Base-by-base conservation (phyloP, 2,329 filamentous ascomycete species). In the Rhinocladiella mackenziei region DNA sequence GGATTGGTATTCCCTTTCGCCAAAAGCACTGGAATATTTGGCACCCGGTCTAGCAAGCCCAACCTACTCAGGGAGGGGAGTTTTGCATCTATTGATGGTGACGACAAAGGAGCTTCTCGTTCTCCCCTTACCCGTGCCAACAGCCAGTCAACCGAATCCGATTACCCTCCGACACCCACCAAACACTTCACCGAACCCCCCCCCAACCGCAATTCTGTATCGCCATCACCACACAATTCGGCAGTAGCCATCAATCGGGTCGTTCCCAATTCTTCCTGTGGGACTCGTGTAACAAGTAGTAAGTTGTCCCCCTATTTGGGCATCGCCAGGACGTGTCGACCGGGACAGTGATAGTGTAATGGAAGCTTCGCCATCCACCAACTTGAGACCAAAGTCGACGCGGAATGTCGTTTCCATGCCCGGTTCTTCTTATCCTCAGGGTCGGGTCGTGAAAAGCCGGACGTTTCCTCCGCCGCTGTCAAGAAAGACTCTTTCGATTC, bases 151-250 rank as follows among this genome's bases (percentile, higher is more conserved):
- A 71, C 68, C 13, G 86, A 89, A 45, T 74, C 69, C 28, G 89
- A 95, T 37, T 72, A 91, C 45, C 89, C 91, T n/a, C 89, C 91
- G 1, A 98, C 92, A 1, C 92, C 92, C 1, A 97, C 92, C 0
- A 97, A 95, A 65, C 80, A 50, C 29, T 34, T 48, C 18, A 31
- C 39, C 22, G 51, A 50, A n/a, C 19, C 22, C 18, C 19, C 22
- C 18, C 33, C 43, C 14, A 42, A 42, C 18, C 42, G 47, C 6
- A 26, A 43, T 9, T 57, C 55, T 11, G 48, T 56, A 5, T 57
- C 55, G 29, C 55, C 55, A 17, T 57, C 55, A 8, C 54, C 56
- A 20, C 54, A 53, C 22, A 50, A 50, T 30, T 28, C 43, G n/a
- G 32, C 30, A 11, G 32, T 39, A n/a, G 41, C 54, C 20, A 58